phyloP scores from a whole-genome alignment of 805 yeast species.

The Nakazawaea ishiwadae region DNA sequence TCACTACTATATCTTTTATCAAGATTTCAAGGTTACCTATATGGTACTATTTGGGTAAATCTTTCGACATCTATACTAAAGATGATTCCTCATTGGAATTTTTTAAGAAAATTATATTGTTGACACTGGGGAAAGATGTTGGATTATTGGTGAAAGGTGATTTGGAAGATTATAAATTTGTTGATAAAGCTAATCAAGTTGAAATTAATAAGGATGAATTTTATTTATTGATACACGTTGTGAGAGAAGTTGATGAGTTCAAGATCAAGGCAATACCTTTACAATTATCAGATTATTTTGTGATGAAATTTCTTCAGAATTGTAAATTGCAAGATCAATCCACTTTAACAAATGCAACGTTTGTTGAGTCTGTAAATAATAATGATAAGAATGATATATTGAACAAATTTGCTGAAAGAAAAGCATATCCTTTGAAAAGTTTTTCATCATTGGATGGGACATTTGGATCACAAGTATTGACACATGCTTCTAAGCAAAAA shows the following conservation, averaged over 20 bases:
- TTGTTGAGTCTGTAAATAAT: neutral
- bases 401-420: slow-evolving; percentile 8
- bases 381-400: slow-evolving; percentile 7
- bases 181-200: neutral
- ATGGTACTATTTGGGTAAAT: slow-evolving; percentile 8
- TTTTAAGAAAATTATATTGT: slow-evolving; percentile 4
- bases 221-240: slow-evolving; percentile 3
- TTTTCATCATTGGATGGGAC: slow-evolving; percentile 18
- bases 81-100: neutral
- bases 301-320: neutral
- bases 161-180: neutral
- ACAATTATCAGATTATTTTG: slow-evolving; percentile 4
- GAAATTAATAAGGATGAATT: slow-evolving; percentile 4
- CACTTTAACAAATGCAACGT: neutral
- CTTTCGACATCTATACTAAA: slow-evolving; percentile 6
- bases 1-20: slow-evolving; percentile 6
- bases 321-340: neutral
- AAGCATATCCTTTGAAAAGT: neutral
- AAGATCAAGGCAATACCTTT: slow-evolving; percentile 6
- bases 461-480: neutral
- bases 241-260: neutral
- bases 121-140: neutral
- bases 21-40: slow-evolving; percentile 3
- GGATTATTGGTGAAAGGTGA: slow-evolving; percentile 7
- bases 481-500: neutral